These are phyloP conservation scores for Asterophora lycoperdoides DNA, from an alignment of 768 basidiomycete genomes.

Conservation along the genomic window DNA sequence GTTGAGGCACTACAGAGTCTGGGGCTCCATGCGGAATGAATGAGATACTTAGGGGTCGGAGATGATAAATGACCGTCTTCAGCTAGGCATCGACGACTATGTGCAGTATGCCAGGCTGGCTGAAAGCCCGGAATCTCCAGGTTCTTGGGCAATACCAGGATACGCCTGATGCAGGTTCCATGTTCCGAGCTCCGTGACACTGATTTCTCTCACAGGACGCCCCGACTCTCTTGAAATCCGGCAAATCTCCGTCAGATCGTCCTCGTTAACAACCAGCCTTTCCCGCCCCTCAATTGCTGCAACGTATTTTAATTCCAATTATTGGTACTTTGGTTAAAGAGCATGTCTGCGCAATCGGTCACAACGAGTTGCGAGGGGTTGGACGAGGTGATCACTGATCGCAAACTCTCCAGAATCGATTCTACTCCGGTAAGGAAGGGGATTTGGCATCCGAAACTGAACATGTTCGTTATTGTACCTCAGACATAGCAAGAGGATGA, in stretches of 20 bases:
- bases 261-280: constrained; percentile 39
- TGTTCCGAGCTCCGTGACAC: constrained; percentile 23
- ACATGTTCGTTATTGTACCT: constrained; percentile 58
- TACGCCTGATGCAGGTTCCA: constrained; percentile 48
- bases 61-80: too few relatives aligned
- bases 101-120: too few relatives aligned
- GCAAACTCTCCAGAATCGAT: constrained; percentile 32
- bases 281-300: constrained; percentile 15
- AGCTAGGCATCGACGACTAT: too few relatives aligned
- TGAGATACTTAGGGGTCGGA: too few relatives aligned
- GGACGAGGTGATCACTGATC: constrained; percentile 25
- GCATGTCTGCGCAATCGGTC: constrained; percentile 27
- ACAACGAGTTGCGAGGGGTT: constrained; percentile 29
- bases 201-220: constrained; percentile 10
- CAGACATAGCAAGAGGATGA: too few relatives aligned
- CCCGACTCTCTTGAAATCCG: constrained; percentile 13
- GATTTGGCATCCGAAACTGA: constrained; percentile 44
- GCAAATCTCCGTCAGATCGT: constrained; percentile 14
- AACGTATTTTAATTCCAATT: constrained; percentile 23
- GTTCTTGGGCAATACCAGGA: constrained; percentile 42
- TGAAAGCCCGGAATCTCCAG: background rate
- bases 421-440: constrained; percentile 47
- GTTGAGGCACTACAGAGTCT: too few relatives aligned
- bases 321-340: constrained; percentile 12
- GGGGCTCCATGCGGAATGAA: too few relatives aligned